Evolutionary conservation across 768 basidiomycete species (phyloP).

Genomic region (Termitomyces bulborhizus): DNA sequence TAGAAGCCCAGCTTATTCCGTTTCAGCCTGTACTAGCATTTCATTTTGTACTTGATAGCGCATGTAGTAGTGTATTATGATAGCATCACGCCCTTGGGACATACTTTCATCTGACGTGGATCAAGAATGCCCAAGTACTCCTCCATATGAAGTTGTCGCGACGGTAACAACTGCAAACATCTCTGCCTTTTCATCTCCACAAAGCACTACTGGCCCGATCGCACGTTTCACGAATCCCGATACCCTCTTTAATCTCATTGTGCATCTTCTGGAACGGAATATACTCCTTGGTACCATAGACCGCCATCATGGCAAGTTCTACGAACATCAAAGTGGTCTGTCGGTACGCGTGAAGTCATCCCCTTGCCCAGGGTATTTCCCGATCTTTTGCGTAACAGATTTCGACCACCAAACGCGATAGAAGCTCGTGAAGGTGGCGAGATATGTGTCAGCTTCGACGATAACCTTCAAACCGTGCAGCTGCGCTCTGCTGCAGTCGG

Average conservation of each 20-base stretch:
- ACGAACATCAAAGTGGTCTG: conserved; percentile 99
- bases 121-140: background rate
- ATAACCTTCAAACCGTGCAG: conserved; percentile 77
- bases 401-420: conserved; percentile 91
- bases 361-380: conserved; percentile 3
- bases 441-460: conserved; percentile 85
- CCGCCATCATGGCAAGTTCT: conserved; percentile 54
- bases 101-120: background rate
- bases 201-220: conserved; percentile 1
- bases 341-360: conserved; percentile 56
- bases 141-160: conserved; percentile 6
- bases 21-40: conserved; percentile 9
- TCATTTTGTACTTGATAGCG: conserved; percentile 12
- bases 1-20: conserved; percentile 15
- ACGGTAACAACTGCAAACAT: conserved; percentile 22
- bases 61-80: conserved; percentile 11
- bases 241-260: conserved; percentile 7
- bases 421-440: conserved; percentile 85
- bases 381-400: conserved; percentile 41
- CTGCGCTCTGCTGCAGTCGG: conserved; percentile 64
- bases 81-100: conserved; percentile 3
- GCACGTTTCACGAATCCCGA: conserved; percentile 11
- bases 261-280: conserved; percentile 14
- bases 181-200: conserved; percentile 8
- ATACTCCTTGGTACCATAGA: conserved; percentile 12